These are phyloP conservation scores for Talaromyces pinophilus DNA, from an alignment of 2,329 filamentous ascomycete species.

Conservation along the genomic window DNA sequence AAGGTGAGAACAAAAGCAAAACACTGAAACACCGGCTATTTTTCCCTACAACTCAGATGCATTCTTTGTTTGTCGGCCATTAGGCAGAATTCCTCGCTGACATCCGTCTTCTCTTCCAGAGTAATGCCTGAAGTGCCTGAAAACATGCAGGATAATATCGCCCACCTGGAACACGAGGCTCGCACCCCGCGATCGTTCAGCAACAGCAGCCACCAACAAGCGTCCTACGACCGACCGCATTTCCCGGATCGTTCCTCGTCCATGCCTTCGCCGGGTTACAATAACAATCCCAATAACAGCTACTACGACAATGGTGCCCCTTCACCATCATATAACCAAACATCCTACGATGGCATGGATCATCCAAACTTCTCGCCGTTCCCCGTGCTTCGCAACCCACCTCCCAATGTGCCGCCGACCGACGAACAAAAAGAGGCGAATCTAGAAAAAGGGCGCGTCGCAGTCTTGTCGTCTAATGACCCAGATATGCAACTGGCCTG, in stretches of 20 bases:
- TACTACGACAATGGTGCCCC: slow-evolving; percentile 28
- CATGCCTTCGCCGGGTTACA: slow-evolving; percentile 26
- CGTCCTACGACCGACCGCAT: slow-evolving; percentile 34
- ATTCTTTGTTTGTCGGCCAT: slow-evolving; percentile 4
- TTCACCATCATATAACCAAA: slow-evolving; percentile 51
- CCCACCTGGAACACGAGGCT: slow-evolving; percentile 83
- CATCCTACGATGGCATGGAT: slow-evolving; percentile 52
- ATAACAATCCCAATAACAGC: slow-evolving; percentile 27
- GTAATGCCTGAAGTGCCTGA: slow-evolving; percentile 94
- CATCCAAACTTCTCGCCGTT: slow-evolving; percentile 87
- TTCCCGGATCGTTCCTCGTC: slow-evolving; percentile 43
- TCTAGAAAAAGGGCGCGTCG: slow-evolving; percentile 77
- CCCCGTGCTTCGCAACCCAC: slow-evolving; percentile 74
- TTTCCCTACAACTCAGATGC: not conserved
- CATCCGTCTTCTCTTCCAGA: slow-evolving; percentile 49
- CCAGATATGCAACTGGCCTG: slow-evolving; percentile 95
- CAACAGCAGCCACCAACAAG: slow-evolving; percentile 25
- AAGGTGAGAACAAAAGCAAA: slow-evolving; percentile 52
- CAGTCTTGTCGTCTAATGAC: slow-evolving; percentile 89
- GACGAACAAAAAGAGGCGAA: slow-evolving; percentile 93
- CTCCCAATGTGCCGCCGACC: slow-evolving; percentile 86
- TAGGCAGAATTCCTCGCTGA: not conserved
- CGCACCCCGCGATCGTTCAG: slow-evolving; percentile 47
- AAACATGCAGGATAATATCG: slow-evolving; percentile 93
- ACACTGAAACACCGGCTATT: slow-evolving; percentile 13